Evolutionary conservation across 208 protist genomes (phyloP).

Genomic region (Histomonas meleagridis): DNA sequence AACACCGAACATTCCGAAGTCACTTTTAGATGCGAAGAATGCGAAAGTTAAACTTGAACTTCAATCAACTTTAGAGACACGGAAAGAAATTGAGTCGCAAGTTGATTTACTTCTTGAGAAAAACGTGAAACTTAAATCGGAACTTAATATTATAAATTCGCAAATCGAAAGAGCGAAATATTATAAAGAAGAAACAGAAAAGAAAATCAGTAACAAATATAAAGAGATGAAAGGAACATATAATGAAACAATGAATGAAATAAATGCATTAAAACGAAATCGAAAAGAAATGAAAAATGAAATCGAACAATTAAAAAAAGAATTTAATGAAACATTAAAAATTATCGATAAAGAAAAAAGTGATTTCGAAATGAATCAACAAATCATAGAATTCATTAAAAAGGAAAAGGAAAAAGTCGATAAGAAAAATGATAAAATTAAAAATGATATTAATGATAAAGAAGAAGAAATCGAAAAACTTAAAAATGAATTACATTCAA

Average conservation of each 20-base stretch:
- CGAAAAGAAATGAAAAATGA: slow-evolving; percentile 34
- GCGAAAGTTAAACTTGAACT: slow-evolving; percentile 11
- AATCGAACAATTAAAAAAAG: neutral
- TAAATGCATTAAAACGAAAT: neutral
- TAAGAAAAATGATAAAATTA: neutral
- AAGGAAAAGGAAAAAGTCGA: neutral
- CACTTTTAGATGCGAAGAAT: neutral
- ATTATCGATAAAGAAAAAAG: neutral
- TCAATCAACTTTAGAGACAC: neutral
- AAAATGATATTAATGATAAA: neutral
- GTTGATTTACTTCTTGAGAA: slow-evolving; percentile 32
- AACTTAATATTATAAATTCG: neutral
- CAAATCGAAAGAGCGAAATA: neutral
- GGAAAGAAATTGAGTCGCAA: slow-evolving; percentile 1
- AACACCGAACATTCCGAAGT: neutral
- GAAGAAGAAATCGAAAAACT: neutral
- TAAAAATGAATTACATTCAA: neutral
- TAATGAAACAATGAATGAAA: neutral
- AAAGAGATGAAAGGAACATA: neutral
- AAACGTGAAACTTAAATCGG: neutral
- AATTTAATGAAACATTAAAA: neutral
- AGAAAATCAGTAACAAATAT: neutral
- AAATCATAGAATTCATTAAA: slow-evolving; percentile 7
- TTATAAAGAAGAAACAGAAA: neutral
- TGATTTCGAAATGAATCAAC: neutral